Evolutionary conservation across 148 eudicot genomes (phyloP).

Genomic region (Rhododendron griersonianum): DNA sequence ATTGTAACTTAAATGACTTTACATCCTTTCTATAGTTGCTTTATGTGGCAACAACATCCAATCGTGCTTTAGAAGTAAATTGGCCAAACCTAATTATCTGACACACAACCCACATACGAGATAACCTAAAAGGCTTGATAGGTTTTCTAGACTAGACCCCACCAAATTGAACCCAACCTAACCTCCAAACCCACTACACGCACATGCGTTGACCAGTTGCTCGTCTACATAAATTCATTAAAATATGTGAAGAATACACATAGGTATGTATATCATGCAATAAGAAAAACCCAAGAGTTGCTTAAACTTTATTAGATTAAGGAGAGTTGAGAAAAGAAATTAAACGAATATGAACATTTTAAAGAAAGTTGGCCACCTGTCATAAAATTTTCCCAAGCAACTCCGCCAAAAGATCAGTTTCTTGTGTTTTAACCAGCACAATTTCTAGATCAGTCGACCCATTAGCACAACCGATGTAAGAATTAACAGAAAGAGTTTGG

Average conservation of each 20-base stretch:
- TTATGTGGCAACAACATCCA: not conserved
- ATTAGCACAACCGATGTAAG: too few species aligned
- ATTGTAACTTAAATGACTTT: too few species aligned
- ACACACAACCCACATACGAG: too few species aligned
- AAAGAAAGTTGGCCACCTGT: constrained; percentile 33
- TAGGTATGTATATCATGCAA: not conserved
- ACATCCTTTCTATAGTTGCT: too few species aligned
- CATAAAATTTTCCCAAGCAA: constrained; percentile 68
- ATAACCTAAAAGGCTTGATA: not conserved
- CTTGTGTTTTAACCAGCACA: constrained; percentile 22
- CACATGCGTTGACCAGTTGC: not conserved
- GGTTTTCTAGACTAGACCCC: not conserved
- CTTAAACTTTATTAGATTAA: too few species aligned
- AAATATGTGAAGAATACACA: not conserved
- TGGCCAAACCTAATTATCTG: not conserved
- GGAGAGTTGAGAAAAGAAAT: too few species aligned
- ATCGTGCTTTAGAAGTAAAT: not conserved
- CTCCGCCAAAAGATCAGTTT: constrained; percentile 58
- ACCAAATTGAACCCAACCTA: not conserved
- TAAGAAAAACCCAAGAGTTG: not conserved
- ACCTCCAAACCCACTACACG: not conserved
- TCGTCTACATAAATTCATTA: not conserved
- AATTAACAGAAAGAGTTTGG: too few species aligned
- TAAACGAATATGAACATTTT: too few species aligned
- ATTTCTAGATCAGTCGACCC: too few species aligned